These are phyloP conservation scores for Cyberlindnera euphorbiae DNA, from an alignment of 805 yeast genomes.

Conservation along the genomic window DNA sequence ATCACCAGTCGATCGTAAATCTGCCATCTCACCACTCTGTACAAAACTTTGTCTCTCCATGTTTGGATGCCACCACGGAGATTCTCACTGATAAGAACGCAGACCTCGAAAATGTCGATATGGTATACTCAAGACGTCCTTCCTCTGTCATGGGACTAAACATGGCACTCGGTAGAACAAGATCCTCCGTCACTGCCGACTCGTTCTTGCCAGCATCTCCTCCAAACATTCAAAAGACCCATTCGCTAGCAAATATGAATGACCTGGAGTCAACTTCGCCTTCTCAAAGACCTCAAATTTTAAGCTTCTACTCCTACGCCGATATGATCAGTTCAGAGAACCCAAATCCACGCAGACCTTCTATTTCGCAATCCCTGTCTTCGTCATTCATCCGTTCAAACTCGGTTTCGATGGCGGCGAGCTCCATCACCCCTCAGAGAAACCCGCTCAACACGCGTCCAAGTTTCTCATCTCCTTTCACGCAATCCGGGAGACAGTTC, in stretches of 20 bases:
- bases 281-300: conserved; percentile 19
- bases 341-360: conserved; percentile 54
- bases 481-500: conserved; percentile 3
- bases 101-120: conserved; percentile 64
- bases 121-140: conserved; percentile 60
- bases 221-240: conserved; percentile 20
- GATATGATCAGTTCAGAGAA: conserved; percentile 73
- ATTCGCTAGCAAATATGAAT: conserved; percentile 22
- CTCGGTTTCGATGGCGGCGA: conserved; percentile 16
- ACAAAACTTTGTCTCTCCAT: conserved; percentile 77
- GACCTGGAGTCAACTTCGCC: conserved; percentile 19
- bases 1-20: conserved; percentile 28
- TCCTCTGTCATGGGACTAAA: conserved; percentile 46
- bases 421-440: conserved; percentile 24
- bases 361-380: conserved; percentile 39
- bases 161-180: conserved; percentile 34
- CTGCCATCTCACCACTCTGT: conserved; percentile 36
- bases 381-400: conserved; percentile 24
- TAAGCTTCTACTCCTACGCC: conserved; percentile 69
- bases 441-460: conserved; percentile 13
- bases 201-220: conserved; percentile 7
- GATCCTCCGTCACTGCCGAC: conserved; percentile 22
- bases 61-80: conserved; percentile 72
- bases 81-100: conserved; percentile 51
- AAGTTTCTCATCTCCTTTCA: conserved; percentile 34